Evolutionary conservation across 768 basidiomycete species (phyloP), one percentile per base, ranked within the genome.

Genomic region (Xerocomellus intermedius): DNA sequence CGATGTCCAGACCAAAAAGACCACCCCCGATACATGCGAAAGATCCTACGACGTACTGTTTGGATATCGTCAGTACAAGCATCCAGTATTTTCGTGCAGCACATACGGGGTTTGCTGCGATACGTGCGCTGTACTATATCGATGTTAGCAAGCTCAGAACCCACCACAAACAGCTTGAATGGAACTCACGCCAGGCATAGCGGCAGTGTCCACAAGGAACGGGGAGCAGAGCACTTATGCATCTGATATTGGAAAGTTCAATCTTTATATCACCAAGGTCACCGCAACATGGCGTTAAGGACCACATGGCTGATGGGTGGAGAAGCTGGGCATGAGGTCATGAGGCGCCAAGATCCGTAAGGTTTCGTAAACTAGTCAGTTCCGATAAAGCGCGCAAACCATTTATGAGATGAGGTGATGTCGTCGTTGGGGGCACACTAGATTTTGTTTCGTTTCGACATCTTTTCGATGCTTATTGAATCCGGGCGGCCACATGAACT

Each of bases 11-110:
- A 68, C 88, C 88, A 65, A 89, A 90, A 36, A 90, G 80, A 46
- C 85, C 85, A 60, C 87, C 87, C 36, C 88, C 87, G 58, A 90
- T 89, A 68, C 88, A 90, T 69, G 88, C 87, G 71, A 90, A 90
- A 17, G 85, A 83, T 30, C 88, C 88, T 52, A 89, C 88, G 54
- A 89, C 69, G 68, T 89, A 89, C 87, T 89, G 57, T n/a, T 28
- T 21, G n/a, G 42, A 39, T 8, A n/a, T 22, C 16, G 41, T 68
- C 35, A 64, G 50, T n/a, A 52, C 26, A 26, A 10, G 32, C 13
- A n/a, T 44, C 26, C 0, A 21, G 14, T 14, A 17, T 21, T 19
- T 17, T 42, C 19, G 33, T 22, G 24, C 17, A 28, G 21, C 13
- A 69, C 70, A 17, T 61, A 83, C 82, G n/a, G 83, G 82, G 68